Evolutionary conservation across 306 rosid species (phyloP).

Genomic region (Boehmeria nivea): DNA sequence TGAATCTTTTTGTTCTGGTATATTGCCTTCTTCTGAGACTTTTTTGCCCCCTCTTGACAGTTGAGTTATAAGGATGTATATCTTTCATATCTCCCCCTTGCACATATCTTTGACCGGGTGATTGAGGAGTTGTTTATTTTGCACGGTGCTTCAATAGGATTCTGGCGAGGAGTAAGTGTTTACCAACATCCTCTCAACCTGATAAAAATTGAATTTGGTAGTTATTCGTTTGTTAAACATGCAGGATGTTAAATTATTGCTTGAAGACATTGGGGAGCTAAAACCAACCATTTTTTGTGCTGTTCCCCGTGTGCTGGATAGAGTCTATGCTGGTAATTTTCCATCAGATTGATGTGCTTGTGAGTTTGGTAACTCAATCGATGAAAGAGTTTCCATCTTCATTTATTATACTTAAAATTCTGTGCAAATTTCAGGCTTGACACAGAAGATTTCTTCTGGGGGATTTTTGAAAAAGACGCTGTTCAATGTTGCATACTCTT

Average conservation of each 20-base stretch:
- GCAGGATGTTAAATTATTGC: conserved; percentile 86
- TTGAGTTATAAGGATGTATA: conserved; percentile 62
- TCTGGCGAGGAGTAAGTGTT: conserved; percentile 95
- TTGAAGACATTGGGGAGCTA: conserved; percentile 83
- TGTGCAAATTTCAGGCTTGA: conserved; percentile 58
- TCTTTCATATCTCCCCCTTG: conserved; percentile 94
- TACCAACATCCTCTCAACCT: conserved; percentile 3
- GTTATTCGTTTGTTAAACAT: conserved; percentile 17
- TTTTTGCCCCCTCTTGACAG: conserved; percentile 33
- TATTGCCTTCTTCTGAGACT: conserved; percentile 19
- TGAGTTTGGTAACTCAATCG: neutral
- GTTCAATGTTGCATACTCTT: conserved; percentile 69
- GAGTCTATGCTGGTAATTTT: conserved; percentile 66
- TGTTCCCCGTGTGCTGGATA: conserved; percentile 93
- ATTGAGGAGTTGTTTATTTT: conserved; percentile 88
- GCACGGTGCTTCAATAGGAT: conserved; percentile 88
- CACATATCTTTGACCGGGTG: conserved; percentile 88
- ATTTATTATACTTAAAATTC: neutral
- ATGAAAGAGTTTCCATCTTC: conserved; percentile 1
- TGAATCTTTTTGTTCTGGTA: neutral
- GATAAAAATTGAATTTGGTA: conserved; percentile 13
- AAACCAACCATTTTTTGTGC: conserved; percentile 94
- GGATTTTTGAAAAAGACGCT: conserved; percentile 60
- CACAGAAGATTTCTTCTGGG: conserved; percentile 69
- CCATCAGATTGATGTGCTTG: conserved; percentile 3